Base-by-base conservation (phyloP, 768 basidiomycete genomes). In the Exidia glandulosa region DNA sequence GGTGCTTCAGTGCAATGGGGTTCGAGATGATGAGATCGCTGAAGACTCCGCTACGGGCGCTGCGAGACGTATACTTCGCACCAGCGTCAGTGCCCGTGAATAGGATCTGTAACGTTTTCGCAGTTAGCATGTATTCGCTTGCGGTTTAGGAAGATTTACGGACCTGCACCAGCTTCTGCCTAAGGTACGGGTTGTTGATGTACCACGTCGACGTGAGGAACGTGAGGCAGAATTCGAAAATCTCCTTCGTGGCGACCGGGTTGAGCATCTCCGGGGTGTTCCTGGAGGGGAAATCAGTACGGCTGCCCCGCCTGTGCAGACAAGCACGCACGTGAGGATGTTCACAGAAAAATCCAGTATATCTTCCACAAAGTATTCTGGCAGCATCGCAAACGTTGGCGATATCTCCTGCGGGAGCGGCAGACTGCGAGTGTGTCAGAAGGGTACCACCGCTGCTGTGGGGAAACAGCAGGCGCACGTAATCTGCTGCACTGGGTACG, bases 151-250 rank as follows among this genome's bases (percentile, higher is more conserved):
- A 25, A 34, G 30, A 33, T 32, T 56, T 41, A 31, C 78, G 48
- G 63, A 93, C 92, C 69, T 96, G 90, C 64, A 97, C 93, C 62
- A 98, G 88, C 73, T 97, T 95, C 23, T 92, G 84, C 73, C 97
- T 97, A 66, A 99, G 71, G 78, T 95, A 97, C 0, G 96, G 96
- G 66, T 98, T 99, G 77, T 96, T 96, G 79, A 99, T 94, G 70
- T 94, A 98, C 83, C 91, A 93, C 0, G 94, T 95, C 36, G 91
- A 93, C 5, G 87, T 84, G 62, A 99, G 75, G 79, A 97, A 97
- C 2, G 91, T 93, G 65, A 99, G 74, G 23, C 85, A 81, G 73
- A 97, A 98, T 0, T 85, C 82, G 65, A 98, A 75, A 14, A 98
- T 75, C 64, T 94, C 93, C 12, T 84, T 82, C 74, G 91, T 94